phyloP scores from a whole-genome alignment of 2,329 filamentous ascomycete genomes.

The Aspergillus uvarum region DNA sequence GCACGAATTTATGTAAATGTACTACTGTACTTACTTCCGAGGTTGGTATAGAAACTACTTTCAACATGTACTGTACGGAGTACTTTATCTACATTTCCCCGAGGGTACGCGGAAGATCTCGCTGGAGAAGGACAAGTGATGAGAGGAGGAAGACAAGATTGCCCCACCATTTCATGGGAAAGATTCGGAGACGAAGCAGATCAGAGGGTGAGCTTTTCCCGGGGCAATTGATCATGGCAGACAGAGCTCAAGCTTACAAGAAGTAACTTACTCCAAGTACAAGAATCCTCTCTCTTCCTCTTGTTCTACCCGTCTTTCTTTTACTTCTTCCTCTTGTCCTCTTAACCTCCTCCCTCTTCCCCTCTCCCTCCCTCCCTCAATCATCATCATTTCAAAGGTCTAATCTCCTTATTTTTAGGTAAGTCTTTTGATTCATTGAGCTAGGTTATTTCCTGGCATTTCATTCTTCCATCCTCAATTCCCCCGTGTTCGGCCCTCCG shows the following conservation, averaged over 20 bases:
- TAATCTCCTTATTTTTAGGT: neutral
- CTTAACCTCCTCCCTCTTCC: constrained; percentile 9
- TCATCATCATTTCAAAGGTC: constrained; percentile 1
- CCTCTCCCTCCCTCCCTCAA: constrained; percentile 5
- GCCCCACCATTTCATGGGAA: constrained; percentile 41
- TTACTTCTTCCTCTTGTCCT: neutral
- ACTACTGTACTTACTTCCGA: no score
- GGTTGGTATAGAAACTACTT: no score
- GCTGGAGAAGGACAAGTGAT: constrained; percentile 25
- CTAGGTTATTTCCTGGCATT: no score
- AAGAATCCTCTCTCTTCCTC: neutral
- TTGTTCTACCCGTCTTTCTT: constrained; percentile 10
- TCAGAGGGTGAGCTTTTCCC: constrained; percentile 31
- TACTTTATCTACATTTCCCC: constrained; percentile 28
- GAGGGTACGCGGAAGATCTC: constrained; percentile 42
- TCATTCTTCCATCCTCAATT: no score
- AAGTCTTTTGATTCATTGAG: neutral
- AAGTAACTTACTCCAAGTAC: constrained; percentile 3
- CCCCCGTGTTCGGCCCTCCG: no score
- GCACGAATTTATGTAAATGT: no score
- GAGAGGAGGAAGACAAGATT: constrained; percentile 25
- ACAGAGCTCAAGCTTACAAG: constrained; percentile 12
- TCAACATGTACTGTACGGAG: neutral
- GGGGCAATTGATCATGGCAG: constrained; percentile 15
- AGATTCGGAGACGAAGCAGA: constrained; percentile 34